Percentiles rank a stretch among this genome's conserved stretches.
Conservation (phyloP, 2,329 filamentous ascomycete genomes). For the Fusarium musae region DNA sequence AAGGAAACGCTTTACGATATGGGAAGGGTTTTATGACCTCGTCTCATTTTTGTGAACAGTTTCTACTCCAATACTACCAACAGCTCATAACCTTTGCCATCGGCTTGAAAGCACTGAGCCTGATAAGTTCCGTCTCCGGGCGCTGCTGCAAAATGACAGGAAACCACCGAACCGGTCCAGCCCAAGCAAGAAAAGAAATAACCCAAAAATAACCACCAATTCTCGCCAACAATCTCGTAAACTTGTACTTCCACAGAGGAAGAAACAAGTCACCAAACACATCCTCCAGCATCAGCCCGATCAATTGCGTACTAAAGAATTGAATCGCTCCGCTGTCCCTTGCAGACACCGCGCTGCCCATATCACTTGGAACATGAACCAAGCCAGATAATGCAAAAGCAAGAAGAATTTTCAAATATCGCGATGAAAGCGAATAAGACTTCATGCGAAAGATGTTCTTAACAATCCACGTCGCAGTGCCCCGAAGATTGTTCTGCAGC, state of each 20-base stretch:
- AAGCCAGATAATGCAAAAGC: constrained; percentile 31
- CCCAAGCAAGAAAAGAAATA: constrained; percentile 36
- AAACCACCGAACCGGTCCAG: constrained; percentile 36
- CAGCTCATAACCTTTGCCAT: background rate
- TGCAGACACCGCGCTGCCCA: constrained; percentile 30
- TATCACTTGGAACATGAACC: constrained; percentile 31
- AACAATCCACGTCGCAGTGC: constrained; percentile 34
- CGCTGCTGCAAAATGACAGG: constrained; percentile 31
- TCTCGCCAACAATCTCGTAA: background rate
- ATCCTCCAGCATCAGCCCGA: constrained; percentile 35
- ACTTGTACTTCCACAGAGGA: constrained; percentile 20
- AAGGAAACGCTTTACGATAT: background rate
- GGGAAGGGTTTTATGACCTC: background rate
- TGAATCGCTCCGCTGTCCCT: constrained; percentile 29
- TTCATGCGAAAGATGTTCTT: constrained; percentile 25
- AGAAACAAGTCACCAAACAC: constrained; percentile 20
- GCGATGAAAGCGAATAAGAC: constrained; percentile 16
- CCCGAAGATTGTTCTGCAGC: constrained; percentile 30
- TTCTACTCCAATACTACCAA: background rate
- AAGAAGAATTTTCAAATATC: constrained; percentile 32
- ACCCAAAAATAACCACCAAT: constrained; percentile 36
- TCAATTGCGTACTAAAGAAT: constrained; percentile 29
- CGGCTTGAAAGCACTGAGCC: constrained; percentile 25
- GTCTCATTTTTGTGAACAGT: background rate
- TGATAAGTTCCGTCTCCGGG: constrained; percentile 23